Evolutionary conservation across 257 asterid genomes (phyloP), one percentile per base, ranked within the genome.

Genomic region (Nicotiana tabacum): DNA sequence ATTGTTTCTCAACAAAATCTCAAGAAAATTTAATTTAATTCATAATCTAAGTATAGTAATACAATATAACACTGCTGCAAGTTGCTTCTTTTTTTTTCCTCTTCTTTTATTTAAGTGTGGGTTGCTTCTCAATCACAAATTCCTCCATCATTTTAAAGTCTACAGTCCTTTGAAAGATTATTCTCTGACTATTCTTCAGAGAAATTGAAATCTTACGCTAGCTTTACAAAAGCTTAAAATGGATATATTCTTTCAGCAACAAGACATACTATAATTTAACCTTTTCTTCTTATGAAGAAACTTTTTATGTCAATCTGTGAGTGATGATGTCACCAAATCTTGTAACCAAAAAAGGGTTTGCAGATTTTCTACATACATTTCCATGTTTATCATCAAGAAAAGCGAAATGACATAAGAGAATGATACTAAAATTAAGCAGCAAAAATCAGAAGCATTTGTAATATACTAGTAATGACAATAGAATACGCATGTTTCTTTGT

Each of bases 101-200:
- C 51, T 29, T 35, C 68, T 76, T 53, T 78, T 27, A 51, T 77
- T 16, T 66, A 18, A 43, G 2, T 27, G 13, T 12, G 9, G 84
- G 81, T 76, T 80, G 57, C 85, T 82, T 85, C 85, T 76, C 58
- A 82, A 68, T 30, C 35, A 82, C 83, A 82, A 60, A 74, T 18
- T 77, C 18, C 46, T 29, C 32, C 17, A 53, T 29, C 35, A 76
- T 68, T 24, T 30, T 43, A 43, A 43, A 53, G 1, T 70, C 9
- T 65, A 13, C 17, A 30, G n/a, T 10, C 13, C 9, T 24, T 30
- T 17, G 43, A 17, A 58, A 80, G 30, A 78, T 46, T 70, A 81
- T 82, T 84, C 84, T 77, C 81, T 81, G 84, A 83, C 68, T 60
- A 69, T 81, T 66, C 77, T 83, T 58, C 64, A 79, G 86, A 66